phyloP scores from a whole-genome alignment of 345 rosid genomes.

The Dipteronia sinensis region DNA sequence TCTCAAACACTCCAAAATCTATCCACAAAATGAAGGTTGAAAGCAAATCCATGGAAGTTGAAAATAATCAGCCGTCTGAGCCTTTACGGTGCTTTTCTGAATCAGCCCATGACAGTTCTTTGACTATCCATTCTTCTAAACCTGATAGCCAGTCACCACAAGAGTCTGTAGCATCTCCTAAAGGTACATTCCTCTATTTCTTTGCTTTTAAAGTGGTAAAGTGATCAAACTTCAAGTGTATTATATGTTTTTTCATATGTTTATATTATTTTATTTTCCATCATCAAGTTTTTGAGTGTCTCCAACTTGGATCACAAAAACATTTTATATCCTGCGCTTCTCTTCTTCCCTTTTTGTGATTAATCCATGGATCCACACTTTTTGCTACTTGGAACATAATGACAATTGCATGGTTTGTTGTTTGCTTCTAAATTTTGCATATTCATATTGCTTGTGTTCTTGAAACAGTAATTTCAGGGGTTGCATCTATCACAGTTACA shows the following conservation, averaged over 20 bases:
- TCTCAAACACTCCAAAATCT: slow-evolving; percentile 11
- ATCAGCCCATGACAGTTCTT: slow-evolving; percentile 23
- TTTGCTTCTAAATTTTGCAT: slow-evolving; percentile 3
- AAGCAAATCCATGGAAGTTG: slow-evolving; percentile 31
- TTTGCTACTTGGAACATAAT: background rate
- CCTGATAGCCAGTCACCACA: slow-evolving; percentile 26
- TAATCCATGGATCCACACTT: background rate
- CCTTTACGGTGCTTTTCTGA: slow-evolving; percentile 33
- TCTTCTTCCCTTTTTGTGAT: background rate
- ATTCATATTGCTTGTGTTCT: slow-evolving; percentile 15
- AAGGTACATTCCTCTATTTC: slow-evolving; percentile 38
- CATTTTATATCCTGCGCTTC: background rate
- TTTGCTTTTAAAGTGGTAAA: no score
- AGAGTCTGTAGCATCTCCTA: slow-evolving; percentile 25
- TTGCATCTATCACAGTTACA: slow-evolving; percentile 30
- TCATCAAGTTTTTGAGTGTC: background rate
- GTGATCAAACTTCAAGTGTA: no score
- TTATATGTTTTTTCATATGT: background rate
- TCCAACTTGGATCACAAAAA: background rate
- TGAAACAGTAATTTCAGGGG: slow-evolving; percentile 41
- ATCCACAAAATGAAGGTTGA: slow-evolving; percentile 19
- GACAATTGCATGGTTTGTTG: background rate
- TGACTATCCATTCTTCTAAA: slow-evolving; percentile 31
- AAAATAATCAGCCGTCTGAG: slow-evolving; percentile 35
- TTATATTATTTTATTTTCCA: background rate